Evolutionary conservation across 1,284 basidiomycete genomes (phyloP).

Genomic region (Leccinum holopus): DNA sequence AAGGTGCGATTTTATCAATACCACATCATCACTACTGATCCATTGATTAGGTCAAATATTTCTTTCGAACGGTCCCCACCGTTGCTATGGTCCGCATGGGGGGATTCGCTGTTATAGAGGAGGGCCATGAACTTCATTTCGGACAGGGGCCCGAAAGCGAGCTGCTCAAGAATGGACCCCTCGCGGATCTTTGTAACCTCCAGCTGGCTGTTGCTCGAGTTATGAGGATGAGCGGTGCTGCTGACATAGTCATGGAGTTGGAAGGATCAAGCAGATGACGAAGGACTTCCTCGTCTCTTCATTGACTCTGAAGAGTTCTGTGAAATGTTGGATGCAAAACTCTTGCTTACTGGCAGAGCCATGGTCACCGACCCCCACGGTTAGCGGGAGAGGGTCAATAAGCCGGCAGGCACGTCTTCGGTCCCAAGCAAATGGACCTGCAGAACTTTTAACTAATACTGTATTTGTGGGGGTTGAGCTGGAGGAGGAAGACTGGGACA

Average conservation of each 20-base stretch:
- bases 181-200: not conserved
- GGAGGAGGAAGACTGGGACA: too few species aligned
- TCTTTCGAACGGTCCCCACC: not conserved
- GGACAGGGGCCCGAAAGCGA: not conserved
- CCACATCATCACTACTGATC: not conserved
- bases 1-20: not conserved
- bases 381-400: too few species aligned
- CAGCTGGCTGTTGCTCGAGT: not conserved
- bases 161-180: not conserved
- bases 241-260: constrained; percentile 1
- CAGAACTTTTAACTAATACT: too few species aligned
- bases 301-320: constrained; percentile 4
- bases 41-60: not conserved
- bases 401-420: too few species aligned
- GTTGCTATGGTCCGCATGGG: not conserved
- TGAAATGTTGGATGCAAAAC: constrained; percentile 11
- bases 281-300: constrained; percentile 2
- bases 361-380: too few species aligned
- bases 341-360: not conserved
- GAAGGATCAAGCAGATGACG: constrained; percentile 7
- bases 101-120: not conserved
- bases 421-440: too few species aligned
- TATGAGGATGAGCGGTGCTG: not conserved
- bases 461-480: too few species aligned
- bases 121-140: not conserved